phyloP scores from a whole-genome alignment of 2,329 filamentous ascomycete genomes.

The Neonectria sp. region DNA sequence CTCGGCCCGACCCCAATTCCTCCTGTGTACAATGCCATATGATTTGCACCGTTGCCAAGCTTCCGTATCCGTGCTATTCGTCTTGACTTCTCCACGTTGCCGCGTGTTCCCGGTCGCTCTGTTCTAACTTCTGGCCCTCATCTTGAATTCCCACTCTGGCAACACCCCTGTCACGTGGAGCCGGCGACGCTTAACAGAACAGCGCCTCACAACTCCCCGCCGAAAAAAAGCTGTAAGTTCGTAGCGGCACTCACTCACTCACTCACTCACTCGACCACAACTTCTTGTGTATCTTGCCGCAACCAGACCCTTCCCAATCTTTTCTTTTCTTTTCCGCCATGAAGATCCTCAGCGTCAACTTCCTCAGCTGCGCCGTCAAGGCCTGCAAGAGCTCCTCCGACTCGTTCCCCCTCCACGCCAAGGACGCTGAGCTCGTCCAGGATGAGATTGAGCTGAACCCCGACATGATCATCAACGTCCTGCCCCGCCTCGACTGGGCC shows the following conservation, averaged over 20 bases:
- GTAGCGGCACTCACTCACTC: not conserved
- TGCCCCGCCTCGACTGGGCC: conserved; percentile 91
- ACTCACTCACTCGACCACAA: conserved; percentile 10
- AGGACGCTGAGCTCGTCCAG: conserved; percentile 91
- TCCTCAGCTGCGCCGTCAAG: conserved; percentile 96
- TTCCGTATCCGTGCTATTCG: not conserved
- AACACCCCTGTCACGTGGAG: conserved; percentile 51
- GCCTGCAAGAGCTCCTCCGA: conserved; percentile 86
- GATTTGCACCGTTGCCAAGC: not conserved
- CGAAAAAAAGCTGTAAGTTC: conserved; percentile 53
- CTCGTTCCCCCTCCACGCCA: conserved; percentile 93
- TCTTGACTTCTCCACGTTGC: not conserved
- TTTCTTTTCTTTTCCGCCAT: conserved; percentile 64
- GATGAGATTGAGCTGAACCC: conserved; percentile 88
- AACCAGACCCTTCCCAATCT: not conserved
- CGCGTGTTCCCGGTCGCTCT: not conserved
- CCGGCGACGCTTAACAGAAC: conserved; percentile 25
- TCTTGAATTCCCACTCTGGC: conserved; percentile 7
- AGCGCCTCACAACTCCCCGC: conserved; percentile 35
- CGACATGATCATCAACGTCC: conserved; percentile 84
- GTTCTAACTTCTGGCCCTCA: not conserved
- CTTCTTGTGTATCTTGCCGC: not conserved
- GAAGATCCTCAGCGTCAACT: conserved; percentile 97
- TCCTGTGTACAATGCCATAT: not conserved
- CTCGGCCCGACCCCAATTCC: not conserved